phyloP scores from a whole-genome alignment of 306 rosid species.

The Notholithocarpus densiflorus region DNA sequence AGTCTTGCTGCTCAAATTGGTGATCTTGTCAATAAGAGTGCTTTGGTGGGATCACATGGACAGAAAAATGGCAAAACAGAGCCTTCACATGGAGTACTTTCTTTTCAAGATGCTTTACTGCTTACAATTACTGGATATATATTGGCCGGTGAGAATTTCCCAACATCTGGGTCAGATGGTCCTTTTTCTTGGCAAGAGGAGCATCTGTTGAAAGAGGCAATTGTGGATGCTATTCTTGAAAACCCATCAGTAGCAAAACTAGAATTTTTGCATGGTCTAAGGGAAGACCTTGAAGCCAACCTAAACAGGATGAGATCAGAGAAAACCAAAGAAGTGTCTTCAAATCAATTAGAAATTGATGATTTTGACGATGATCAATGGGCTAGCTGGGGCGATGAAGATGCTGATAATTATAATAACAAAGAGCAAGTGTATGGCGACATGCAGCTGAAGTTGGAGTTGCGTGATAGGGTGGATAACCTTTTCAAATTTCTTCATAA shows the following conservation, averaged over 20 bases:
- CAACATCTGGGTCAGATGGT: constrained; percentile 81
- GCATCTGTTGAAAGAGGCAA: constrained; percentile 75
- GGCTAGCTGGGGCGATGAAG: constrained; percentile 97
- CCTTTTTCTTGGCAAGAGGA: constrained; percentile 99
- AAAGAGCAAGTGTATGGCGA: constrained; percentile 55
- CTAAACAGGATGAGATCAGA: constrained; percentile 47
- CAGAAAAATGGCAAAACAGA: constrained; percentile 45
- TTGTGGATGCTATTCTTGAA: constrained; percentile 80
- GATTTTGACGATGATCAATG: constrained; percentile 88
- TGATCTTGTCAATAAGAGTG: constrained; percentile 79
- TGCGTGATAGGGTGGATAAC: constrained; percentile 86
- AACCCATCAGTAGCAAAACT: constrained; percentile 64
- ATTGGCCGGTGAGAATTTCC: constrained; percentile 87
- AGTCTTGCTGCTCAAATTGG: constrained; percentile 87
- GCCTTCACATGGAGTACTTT: constrained; percentile 56
- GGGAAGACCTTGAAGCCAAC: constrained; percentile 74
- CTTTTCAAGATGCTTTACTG: constrained; percentile 79
- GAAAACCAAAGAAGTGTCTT: constrained; percentile 38
- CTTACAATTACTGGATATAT: constrained; percentile 77
- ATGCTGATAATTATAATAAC: constrained; percentile 44
- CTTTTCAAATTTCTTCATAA: constrained; percentile 84
- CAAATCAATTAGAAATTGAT: constrained; percentile 45
- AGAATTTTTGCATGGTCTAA: constrained; percentile 79
- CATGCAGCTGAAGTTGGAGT: constrained; percentile 88
- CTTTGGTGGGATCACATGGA: constrained; percentile 52